Evolutionary conservation across 148 eudicot genomes (phyloP), one percentile per base, ranked within the genome.

Genomic region (Diospyros lotus): DNA sequence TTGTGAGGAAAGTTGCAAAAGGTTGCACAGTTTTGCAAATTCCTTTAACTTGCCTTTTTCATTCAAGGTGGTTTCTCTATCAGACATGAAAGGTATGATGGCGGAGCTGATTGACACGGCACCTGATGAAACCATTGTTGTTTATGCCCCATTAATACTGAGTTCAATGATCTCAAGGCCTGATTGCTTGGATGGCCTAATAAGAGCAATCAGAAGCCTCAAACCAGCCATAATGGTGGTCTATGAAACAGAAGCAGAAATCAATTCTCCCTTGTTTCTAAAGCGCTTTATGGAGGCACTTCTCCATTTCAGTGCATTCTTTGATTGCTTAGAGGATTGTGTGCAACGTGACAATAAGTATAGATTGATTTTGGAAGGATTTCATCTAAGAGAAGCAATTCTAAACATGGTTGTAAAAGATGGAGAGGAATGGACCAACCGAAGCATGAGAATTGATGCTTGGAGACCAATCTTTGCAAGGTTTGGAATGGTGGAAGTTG

Each of bases 271-370:
- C 12, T 66, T 78, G 10, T 80, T 84, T 69, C 75, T 75, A 45
- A 81, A 80, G 58, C 79, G 87, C 5, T 84, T 84, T 75, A 65
- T 56, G 1, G 87, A 84, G 48, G 75, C 87, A 3, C 74, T 84
- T 13, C 78, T 84, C 80, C 75, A 28, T 63, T 68, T 72, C 53
- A 69, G 80, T 58, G 82, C 82, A 1, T 59, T 56, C 41, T 84
- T 84, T 18, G 87, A 84, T 58, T 65, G 78, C 72, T 42, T 81
- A 1, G 84, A 80, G 59, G 81, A 53, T 53, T 71, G 84, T 63
- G 45, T 78, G 75, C 63, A 44, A 0, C n/a, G 75, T 2, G 54
- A 72, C 42, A 70, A 73, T 39, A 1, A 15, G 72, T 5, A 28
- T n/a, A 72, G 80, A 6, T 55, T 15, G 78, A 18, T 58, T 14